Evolutionary conservation across 2,329 filamentous ascomycete species (phyloP), one percentile per base, ranked within the genome.

Genomic region (Ilyonectria destructans): DNA sequence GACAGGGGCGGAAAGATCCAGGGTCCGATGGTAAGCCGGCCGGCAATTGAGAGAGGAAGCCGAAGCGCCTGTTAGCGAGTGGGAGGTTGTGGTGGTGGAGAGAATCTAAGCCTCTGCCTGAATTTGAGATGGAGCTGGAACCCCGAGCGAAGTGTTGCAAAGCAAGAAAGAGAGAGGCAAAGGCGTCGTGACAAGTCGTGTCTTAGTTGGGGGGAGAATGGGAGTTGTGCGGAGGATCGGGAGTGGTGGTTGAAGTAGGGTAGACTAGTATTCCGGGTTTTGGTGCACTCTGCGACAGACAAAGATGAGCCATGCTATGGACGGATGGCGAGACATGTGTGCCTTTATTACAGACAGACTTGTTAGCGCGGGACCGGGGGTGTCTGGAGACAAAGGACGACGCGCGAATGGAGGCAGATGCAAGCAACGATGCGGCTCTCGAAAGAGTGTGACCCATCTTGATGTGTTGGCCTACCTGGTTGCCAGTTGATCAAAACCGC

Each of bases 401-500:
- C 77, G 76, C 75, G 75, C 74, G 77, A 79, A 80, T 79, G 69
- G 78, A 80, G 74, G 77, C 74, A 88, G 85, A 88, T 86, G 87
- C 87, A 89, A 84, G 86, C 86, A 81, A 82, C 85, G 84, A 89
- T 91, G 89, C 89, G 89, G 89, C 89, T 90, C 88, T 90, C 86
- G 69, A 77, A 77, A 87, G 82, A 87, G 87, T 89, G 88, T 88
- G 88, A 89, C 88, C 89, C 88, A 89, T 90, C 84, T 86, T 93
- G 93, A 95, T 97, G 94, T 92, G 94, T 88, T 97, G 94, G 94
- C 94, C 91, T 91, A 86, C 87, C 87, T 92, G 87, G 87, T 90
- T 89, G 89, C 93, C 93, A 96, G 91, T 95, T 90, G 88, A 91
- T 89, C 85, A 86, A 86, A 88, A 83, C 82, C 84, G 85, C 85